These are phyloP conservation scores for Miamiensis avidus DNA, from an alignment of 169 alveolate genomes.

Conservation along the genomic window DNA sequence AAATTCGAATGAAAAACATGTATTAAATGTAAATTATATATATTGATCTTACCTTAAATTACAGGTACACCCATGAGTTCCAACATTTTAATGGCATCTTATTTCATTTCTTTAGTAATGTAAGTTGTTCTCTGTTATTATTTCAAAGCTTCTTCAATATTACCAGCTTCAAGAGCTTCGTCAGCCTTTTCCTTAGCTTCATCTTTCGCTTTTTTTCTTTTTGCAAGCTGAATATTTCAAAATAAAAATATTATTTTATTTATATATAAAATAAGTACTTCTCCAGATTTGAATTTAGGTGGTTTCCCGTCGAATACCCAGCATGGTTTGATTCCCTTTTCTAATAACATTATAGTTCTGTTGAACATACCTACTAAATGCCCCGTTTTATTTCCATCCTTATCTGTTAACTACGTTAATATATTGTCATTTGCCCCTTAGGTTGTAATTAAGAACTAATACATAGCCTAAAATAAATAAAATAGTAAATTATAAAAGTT, in stretches of 20 bases:
- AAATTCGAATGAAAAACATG: no score
- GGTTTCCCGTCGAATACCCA: conserved; percentile 99
- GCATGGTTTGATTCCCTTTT: conserved; percentile 92
- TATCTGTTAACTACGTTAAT: conserved; percentile 87
- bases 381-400: conserved; percentile 92
- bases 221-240: conserved; percentile 26
- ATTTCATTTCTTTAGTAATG: conserved; percentile 93
- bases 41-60: conserved; percentile 69
- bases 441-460: conserved; percentile 93
- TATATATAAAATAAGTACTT: conserved; percentile 13
- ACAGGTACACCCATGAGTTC: conserved; percentile 95
- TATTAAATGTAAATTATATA: no score
- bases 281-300: conserved; percentile 87
- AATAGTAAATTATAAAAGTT: no score
- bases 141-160: conserved; percentile 92
- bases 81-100: conserved; percentile 91
- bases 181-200: conserved; percentile 60
- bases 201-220: conserved; percentile 60
- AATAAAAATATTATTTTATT: neutral
- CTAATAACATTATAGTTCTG: conserved; percentile 67
- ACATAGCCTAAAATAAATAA: conserved; percentile 79
- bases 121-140: conserved; percentile 91
- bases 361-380: conserved; percentile 87
- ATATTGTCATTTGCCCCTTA: conserved; percentile 77
- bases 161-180: conserved; percentile 85